These are phyloP conservation scores for Aspergillus texensis DNA, from an alignment of 2,329 filamentous ascomycete species.

Conservation along the genomic window DNA sequence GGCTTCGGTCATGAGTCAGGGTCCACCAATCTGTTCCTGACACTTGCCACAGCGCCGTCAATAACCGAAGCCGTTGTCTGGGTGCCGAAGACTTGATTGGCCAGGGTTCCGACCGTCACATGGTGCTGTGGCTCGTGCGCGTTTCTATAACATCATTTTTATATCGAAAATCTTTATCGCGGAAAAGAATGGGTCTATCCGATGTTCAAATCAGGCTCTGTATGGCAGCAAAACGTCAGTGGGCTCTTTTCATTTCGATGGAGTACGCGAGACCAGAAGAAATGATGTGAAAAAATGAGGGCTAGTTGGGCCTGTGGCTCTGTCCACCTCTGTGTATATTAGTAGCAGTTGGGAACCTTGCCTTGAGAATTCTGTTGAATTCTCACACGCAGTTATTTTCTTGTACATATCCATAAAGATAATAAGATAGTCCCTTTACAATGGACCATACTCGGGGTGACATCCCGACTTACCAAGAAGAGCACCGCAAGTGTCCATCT, in stretches of 20 bases:
- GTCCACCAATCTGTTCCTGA: neutral
- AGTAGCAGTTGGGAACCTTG: neutral
- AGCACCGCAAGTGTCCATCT: slow-evolving; percentile 2
- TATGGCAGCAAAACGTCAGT: slow-evolving; percentile 5
- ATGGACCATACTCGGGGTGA: slow-evolving; percentile 10
- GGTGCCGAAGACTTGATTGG: neutral
- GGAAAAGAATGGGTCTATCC: slow-evolving; percentile 22
- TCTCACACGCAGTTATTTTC: neutral
- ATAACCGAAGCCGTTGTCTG: neutral
- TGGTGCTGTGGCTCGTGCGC: slow-evolving; percentile 2
- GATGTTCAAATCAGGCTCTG: slow-evolving; percentile 3
- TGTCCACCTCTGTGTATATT: neutral
- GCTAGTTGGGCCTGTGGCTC: neutral
- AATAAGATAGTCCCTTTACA: neutral
- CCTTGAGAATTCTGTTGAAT: neutral
- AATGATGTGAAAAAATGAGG: slow-evolving; percentile 4
- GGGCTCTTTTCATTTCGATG: neutral
- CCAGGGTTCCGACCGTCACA: neutral
- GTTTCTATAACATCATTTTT: slow-evolving; percentile 3
- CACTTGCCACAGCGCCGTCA: slow-evolving; percentile 6
- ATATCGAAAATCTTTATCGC: slow-evolving; percentile 11
- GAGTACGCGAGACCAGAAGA: neutral
- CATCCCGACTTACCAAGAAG: slow-evolving; percentile 5
- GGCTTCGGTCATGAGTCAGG: neutral
- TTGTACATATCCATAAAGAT: neutral